Evolutionary conservation across 495 filamentous ascomycete genomes (phyloP).

Genomic region (Penicillium lagena): DNA sequence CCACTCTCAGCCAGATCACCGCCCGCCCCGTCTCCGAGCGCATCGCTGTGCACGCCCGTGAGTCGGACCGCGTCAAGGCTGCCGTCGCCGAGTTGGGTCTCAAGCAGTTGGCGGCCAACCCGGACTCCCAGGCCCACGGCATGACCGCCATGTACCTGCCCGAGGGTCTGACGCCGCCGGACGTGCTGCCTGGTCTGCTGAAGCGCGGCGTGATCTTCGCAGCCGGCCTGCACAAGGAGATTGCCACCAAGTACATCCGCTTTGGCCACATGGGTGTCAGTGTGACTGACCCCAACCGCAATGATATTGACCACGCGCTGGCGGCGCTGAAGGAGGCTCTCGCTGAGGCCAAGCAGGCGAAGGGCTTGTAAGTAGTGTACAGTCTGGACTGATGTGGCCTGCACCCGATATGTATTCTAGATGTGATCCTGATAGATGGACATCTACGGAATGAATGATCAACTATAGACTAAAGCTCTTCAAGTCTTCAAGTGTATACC

Average conservation of each 20-base stretch:
- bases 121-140: slow-evolving; percentile 87
- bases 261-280: slow-evolving; percentile 97
- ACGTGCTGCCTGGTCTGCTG: slow-evolving; percentile 77
- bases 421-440: background rate
- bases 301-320: slow-evolving; percentile 78
- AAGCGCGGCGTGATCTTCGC: slow-evolving; percentile 93
- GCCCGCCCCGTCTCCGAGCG: slow-evolving; percentile 67
- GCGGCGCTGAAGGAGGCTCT: slow-evolving; percentile 67
- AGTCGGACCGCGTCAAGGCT: slow-evolving; percentile 77
- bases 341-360: slow-evolving; percentile 55
- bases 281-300: slow-evolving; percentile 49
- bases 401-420: background rate
- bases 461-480: slow-evolving; percentile 1
- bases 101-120: slow-evolving; percentile 74
- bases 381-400: too few species aligned
- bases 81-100: slow-evolving; percentile 72
- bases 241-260: slow-evolving; percentile 63
- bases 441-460: slow-evolving; percentile 6
- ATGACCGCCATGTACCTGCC: slow-evolving; percentile 98
- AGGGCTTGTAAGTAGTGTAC: slow-evolving; percentile 29
- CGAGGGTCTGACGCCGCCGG: slow-evolving; percentile 68
- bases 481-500: too few species aligned
- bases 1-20: slow-evolving; percentile 82
- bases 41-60: slow-evolving; percentile 69
- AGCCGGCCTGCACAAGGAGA: slow-evolving; percentile 87